Conservation (phyloP, 2,329 filamentous ascomycete genomes). For the Trichoderma koningiopsis region DNA sequence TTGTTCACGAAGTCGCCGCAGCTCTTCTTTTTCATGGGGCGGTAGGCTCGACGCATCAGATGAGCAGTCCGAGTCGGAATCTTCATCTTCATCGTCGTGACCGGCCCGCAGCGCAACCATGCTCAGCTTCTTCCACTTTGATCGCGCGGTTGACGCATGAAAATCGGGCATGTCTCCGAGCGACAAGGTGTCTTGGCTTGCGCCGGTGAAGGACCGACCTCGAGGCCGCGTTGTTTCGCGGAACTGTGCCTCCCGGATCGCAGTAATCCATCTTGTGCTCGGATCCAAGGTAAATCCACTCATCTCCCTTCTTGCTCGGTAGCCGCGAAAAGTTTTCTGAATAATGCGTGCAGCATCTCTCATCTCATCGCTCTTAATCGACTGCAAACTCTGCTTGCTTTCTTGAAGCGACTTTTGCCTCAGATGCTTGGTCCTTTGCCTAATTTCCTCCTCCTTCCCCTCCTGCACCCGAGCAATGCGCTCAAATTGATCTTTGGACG, state of each 20-base stretch:
- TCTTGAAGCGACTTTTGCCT: slow-evolving; percentile 41
- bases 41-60: slow-evolving; percentile 36
- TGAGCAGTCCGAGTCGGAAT: slow-evolving; percentile 44
- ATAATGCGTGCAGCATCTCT: slow-evolving; percentile 58
- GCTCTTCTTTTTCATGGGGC: slow-evolving; percentile 46
- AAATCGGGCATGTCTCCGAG: slow-evolving; percentile 29
- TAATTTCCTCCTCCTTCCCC: slow-evolving; percentile 48
- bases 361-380: slow-evolving; percentile 29
- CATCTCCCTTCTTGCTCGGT: slow-evolving; percentile 71
- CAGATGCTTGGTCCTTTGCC: slow-evolving; percentile 44
- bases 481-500: slow-evolving; percentile 50
- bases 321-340: slow-evolving; percentile 76
- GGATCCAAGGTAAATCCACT: slow-evolving; percentile 68
- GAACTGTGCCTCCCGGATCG: slow-evolving; percentile 60
- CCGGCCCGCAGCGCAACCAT: slow-evolving; percentile 72
- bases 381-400: slow-evolving; percentile 33
- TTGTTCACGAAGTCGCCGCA: slow-evolving; percentile 47
- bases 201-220: slow-evolving; percentile 34
- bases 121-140: slow-evolving; percentile 76
- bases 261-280: slow-evolving; percentile 71
- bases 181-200: slow-evolving; percentile 18
- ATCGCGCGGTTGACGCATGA: slow-evolving; percentile 50
- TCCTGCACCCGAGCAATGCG: slow-evolving; percentile 54
- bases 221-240: slow-evolving; percentile 52
- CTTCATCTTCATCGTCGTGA: slow-evolving; percentile 60